phyloP scores from a whole-genome alignment of 2,329 filamentous ascomycete genomes.

The Verticillium klebahnii region DNA sequence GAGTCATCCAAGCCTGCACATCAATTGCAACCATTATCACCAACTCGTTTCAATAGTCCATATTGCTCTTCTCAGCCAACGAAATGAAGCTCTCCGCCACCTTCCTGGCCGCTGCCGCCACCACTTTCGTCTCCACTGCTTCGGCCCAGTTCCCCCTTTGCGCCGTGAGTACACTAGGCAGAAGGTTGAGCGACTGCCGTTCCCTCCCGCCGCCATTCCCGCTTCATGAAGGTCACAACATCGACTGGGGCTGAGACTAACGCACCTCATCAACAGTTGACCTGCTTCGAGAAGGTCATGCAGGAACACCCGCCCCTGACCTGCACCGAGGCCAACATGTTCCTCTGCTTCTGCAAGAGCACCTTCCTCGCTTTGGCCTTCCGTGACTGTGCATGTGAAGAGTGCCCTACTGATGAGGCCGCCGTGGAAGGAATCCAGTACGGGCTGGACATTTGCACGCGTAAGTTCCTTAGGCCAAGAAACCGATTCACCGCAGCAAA shows the following conservation, averaged over 20 bases:
- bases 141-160: neutral
- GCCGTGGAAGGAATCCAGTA: conserved; percentile 14
- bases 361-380: conserved; percentile 18
- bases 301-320: conserved; percentile 19
- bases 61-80: neutral
- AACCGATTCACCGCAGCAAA: too few species aligned
- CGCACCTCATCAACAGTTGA: conserved; percentile 3
- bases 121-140: neutral
- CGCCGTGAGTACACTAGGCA: neutral
- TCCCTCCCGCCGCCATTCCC: neutral
- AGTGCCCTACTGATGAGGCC: conserved; percentile 6
- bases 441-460: conserved; percentile 25
- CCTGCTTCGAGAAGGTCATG: conserved; percentile 20
- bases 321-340: conserved; percentile 24
- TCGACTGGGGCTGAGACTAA: neutral
- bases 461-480: neutral
- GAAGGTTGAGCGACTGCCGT: neutral
- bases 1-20: neutral
- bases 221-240: neutral
- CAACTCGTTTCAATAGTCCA: neutral
- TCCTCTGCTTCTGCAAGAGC: conserved; percentile 24
- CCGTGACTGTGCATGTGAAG: conserved; percentile 14
- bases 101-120: neutral
- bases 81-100: neutral
- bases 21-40: neutral